Percentiles rank a stretch among this genome's conserved stretches.
Evolutionary conservation across 345 rosid genomes (phyloP).

Genomic region (Camelina neglecta): DNA sequence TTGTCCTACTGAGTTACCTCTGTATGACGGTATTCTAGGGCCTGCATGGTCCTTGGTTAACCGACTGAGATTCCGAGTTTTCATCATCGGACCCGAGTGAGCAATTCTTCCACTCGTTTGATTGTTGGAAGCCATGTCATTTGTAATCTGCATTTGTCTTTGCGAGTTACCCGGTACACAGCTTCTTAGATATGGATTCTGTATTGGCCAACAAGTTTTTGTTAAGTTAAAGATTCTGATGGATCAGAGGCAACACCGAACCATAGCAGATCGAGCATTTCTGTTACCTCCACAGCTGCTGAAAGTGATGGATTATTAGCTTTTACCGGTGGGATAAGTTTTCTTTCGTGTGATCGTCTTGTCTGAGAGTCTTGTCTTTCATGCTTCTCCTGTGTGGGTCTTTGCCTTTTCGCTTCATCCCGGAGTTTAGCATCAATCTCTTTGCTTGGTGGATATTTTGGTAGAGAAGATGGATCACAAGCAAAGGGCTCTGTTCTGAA

Average conservation of each 20-base stretch:
- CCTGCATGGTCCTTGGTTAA: constrained; percentile 38
- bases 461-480: constrained; percentile 90
- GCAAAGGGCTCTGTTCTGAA: constrained; percentile 75
- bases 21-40: constrained; percentile 29
- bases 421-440: constrained; percentile 91
- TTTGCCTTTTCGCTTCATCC: constrained; percentile 70
- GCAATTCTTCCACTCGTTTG: constrained; percentile 30
- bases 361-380: constrained; percentile 45
- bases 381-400: constrained; percentile 29
- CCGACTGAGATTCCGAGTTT: constrained; percentile 37
- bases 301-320: constrained; percentile 37
- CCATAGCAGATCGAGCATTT: constrained; percentile 37
- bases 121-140: constrained; percentile 35
- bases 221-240: constrained; percentile 26
- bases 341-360: constrained; percentile 35
- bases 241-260: constrained; percentile 39
- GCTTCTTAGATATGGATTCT: constrained; percentile 45
- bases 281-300: constrained; percentile 40
- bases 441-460: constrained; percentile 95
- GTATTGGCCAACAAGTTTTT: constrained; percentile 38
- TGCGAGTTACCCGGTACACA: constrained; percentile 34
- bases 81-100: constrained; percentile 44
- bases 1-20: constrained; percentile 32
- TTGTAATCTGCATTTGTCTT: constrained; percentile 40
- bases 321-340: constrained; percentile 34